Conservation (phyloP, 306 rosid species). For the Datisca glomerata region DNA sequence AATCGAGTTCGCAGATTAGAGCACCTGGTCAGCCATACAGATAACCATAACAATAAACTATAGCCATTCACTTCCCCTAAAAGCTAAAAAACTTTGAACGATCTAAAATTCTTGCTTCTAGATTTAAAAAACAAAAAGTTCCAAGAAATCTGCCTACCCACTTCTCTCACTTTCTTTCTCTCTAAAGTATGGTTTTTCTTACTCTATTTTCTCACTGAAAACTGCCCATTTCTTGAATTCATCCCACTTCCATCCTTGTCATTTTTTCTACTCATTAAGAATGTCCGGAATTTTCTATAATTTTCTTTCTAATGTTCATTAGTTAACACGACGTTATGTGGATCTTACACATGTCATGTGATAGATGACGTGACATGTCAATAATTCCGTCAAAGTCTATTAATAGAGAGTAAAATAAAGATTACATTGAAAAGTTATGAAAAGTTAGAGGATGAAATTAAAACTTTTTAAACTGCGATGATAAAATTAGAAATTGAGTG, state of each 20-base stretch:
- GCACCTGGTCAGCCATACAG: too few relatives aligned
- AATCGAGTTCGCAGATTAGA: conserved; percentile 2
- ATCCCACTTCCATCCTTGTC: conserved; percentile 29
- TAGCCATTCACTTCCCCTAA: conserved; percentile 7
- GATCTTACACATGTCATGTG: too few relatives aligned
- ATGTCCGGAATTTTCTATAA: conserved; percentile 6
- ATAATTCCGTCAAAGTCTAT: too few relatives aligned
- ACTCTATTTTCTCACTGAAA: conserved; percentile 16
- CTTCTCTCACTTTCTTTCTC: conserved; percentile 13
- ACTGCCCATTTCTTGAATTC: conserved; percentile 13
- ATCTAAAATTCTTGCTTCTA: not conserved
- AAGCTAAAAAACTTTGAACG: conserved; percentile 3
- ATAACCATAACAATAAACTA: too few relatives aligned
- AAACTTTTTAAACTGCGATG: too few relatives aligned
- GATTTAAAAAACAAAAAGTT: not conserved
- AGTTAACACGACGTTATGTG: too few relatives aligned
- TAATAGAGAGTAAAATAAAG: too few relatives aligned
- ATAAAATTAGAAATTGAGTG: too few relatives aligned
- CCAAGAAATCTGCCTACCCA: conserved; percentile 7
- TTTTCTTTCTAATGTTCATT: not conserved
- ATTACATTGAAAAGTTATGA: too few relatives aligned
- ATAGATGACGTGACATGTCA: too few relatives aligned
- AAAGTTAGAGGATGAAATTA: too few relatives aligned
- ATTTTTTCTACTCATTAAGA: conserved; percentile 13
- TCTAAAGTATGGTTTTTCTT: too few relatives aligned